Evolutionary conservation across 441 rosid species (phyloP).

Genomic region (Geranium incanum): DNA sequence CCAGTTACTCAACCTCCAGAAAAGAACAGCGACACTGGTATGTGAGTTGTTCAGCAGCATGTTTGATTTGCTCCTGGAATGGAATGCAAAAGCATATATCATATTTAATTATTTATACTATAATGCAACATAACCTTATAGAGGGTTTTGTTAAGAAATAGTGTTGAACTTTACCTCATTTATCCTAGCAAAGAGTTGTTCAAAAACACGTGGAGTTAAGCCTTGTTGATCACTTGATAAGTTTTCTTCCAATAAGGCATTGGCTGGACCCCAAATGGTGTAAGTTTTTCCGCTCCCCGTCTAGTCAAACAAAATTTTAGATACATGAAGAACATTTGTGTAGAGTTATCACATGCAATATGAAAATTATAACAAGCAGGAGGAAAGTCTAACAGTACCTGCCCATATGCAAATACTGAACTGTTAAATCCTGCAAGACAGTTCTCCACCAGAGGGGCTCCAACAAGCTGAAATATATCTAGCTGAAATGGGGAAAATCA

Average conservation of each 20-base stretch:
- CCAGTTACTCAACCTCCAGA: constrained; percentile 63
- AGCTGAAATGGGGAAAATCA: constrained; percentile 35
- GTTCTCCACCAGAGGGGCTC: constrained; percentile 88
- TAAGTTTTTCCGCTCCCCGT: constrained; percentile 99
- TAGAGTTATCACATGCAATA: constrained; percentile 14
- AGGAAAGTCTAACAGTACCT: constrained; percentile 38
- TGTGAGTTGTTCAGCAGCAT: constrained; percentile 70
- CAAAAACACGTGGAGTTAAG: constrained; percentile 86
- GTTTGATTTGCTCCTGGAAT: constrained; percentile 81
- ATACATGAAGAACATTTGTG: constrained; percentile 11
- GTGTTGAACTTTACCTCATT: constrained; percentile 50
- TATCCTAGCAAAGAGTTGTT: constrained; percentile 70
- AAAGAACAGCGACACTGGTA: constrained; percentile 97
- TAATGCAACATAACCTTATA: not conserved
- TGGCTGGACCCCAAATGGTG: constrained; percentile 98
- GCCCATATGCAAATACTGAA: constrained; percentile 98
- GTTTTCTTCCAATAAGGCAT: constrained; percentile 62
- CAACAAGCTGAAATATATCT: constrained; percentile 81
- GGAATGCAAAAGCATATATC: constrained; percentile 17
- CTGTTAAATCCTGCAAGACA: constrained; percentile 98
- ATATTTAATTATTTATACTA: not conserved
- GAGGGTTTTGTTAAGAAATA: not conserved
- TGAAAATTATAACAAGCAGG: constrained; percentile 4
- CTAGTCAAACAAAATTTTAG: constrained; percentile 36
- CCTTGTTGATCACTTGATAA: constrained; percentile 75